Evolutionary conservation across 2,329 filamentous ascomycete species (phyloP).

Genomic region (Clarireedia paspali): DNA sequence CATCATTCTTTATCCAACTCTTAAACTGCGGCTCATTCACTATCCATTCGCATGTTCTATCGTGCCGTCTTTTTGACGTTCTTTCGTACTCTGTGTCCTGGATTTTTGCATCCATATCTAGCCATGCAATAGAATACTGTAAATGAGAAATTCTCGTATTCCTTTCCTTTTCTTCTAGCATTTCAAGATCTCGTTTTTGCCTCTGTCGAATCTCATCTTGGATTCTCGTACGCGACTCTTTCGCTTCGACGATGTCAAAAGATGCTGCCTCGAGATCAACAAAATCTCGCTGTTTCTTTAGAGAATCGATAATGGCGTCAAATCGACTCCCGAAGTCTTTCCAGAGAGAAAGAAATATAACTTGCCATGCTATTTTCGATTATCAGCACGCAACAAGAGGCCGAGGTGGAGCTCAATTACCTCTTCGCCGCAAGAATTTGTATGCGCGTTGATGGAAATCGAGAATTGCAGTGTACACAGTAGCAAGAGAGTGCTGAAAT

Average conservation of each 20-base stretch:
- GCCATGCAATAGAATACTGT: constrained; percentile 11
- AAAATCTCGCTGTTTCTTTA: constrained; percentile 13
- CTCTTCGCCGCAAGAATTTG: constrained; percentile 33
- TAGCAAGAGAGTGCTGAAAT: constrained; percentile 36
- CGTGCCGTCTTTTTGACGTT: constrained; percentile 1
- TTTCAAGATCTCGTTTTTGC: background rate
- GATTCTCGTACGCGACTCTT: constrained; percentile 1
- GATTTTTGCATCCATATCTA: constrained; percentile 7
- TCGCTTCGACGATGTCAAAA: constrained; percentile 12
- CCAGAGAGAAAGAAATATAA: constrained; percentile 14
- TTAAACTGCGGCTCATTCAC: background rate
- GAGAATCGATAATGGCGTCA: constrained; percentile 4
- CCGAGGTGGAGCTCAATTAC: background rate
- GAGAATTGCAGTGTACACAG: constrained; percentile 40
- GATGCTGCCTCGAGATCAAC: constrained; percentile 13
- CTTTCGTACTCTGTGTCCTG: constrained; percentile 6
- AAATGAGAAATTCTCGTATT: background rate
- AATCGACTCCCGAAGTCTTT: constrained; percentile 13
- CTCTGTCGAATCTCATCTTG: constrained; percentile 5
- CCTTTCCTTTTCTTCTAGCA: constrained; percentile 8
- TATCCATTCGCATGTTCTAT: constrained; percentile 12
- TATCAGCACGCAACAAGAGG: too few species aligned
- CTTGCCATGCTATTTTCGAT: constrained; percentile 9
- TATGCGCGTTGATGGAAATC: constrained; percentile 41
- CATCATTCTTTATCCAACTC: constrained; percentile 10